Base-by-base conservation (phyloP, 2,329 filamentous ascomycete species). In the Talaromyces piceae region DNA sequence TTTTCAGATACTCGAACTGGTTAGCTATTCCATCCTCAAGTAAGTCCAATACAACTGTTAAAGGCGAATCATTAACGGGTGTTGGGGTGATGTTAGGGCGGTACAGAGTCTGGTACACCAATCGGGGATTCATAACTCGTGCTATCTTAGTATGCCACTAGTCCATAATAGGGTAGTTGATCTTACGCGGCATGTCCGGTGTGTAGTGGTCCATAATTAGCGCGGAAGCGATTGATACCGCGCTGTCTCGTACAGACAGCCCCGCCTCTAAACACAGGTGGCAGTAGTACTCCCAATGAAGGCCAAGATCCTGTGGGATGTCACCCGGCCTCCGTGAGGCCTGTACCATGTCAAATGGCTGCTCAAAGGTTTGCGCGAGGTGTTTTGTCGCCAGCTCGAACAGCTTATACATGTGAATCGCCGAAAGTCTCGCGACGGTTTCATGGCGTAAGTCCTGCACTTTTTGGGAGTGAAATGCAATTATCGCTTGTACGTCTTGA, bases 141-240 rank as follows among this genome's bases (percentile, higher is more conserved):
- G 16, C 31, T 26, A 6, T 26, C n/a, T 48, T 4, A 41, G 33
- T 30, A 41, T 8, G n/a, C 18, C 18, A 4, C 37, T 41, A 7
- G 5, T 22, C 11, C 33, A 18, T 48, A 47, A 41, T 22, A 41
- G 33, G 25, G 26, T 26, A 18, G 27, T 28, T 31, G 46, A 26
- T 20, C 16, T 45, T 45, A 43, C 37, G 44, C 20, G 43, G 37
- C 33, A 58, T 61, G 13, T 46, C 13, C 2, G 57, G 57, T 20
- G 58, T 22, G 56, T 63, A 63, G 30, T 60, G 46, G 41, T 63
- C 56, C 44, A 62, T 59, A 1, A 60, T 49, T 4, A 60, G 33
- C 1, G 56, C 54, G 1, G 53, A 59, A 8, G 48, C 45, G 20
- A 57, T 57, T 22, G 41, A 55, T 13, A 22, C 23, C 12, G 28